phyloP scores from a whole-genome alignment of 306 rosid genomes.

The Clitoria ternatea region DNA sequence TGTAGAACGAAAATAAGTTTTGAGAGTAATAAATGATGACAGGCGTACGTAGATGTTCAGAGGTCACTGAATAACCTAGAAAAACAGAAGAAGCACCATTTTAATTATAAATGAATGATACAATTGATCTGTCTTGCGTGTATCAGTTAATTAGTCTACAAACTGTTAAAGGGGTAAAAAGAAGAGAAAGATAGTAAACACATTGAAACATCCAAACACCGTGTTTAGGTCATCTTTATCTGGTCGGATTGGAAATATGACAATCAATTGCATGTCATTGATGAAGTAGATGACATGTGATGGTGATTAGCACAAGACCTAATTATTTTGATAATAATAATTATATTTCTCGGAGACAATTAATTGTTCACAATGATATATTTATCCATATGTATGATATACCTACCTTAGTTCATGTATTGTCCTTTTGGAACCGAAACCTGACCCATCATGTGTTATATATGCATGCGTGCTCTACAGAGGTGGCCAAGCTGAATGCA shows the following conservation, averaged over 20 bases:
- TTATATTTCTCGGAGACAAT: not conserved
- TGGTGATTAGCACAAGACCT: constrained; percentile 19
- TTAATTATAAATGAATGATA: not conserved
- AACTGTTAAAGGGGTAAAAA: not conserved
- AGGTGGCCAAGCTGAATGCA: constrained; percentile 93
- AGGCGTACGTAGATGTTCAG: no score
- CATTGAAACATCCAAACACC: not conserved
- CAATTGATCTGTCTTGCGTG: constrained; percentile 15
- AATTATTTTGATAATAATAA: not conserved
- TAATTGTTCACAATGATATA: not conserved
- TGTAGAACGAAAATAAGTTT: not conserved
- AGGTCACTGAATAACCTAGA: not conserved
- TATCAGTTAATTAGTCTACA: not conserved
- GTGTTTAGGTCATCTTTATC: constrained; percentile 12
- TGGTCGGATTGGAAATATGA: constrained; percentile 11
- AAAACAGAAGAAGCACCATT: not conserved
- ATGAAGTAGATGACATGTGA: constrained; percentile 33
- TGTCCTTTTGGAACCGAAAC: constrained; percentile 4
- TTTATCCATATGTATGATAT: not conserved
- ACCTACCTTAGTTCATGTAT: constrained; percentile 17
- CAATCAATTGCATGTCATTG: constrained; percentile 18
- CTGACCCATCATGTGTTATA: constrained; percentile 17
- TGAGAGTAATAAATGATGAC: no score
- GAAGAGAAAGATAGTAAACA: not conserved
- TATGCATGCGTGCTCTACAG: constrained; percentile 34